A percentile compares a stretch with the other conserved stretches of the same genome.
Evolutionary conservation across 2,329 filamentous ascomycete genomes (phyloP).

Genomic region (Aspergillus ochraceoroseus): DNA sequence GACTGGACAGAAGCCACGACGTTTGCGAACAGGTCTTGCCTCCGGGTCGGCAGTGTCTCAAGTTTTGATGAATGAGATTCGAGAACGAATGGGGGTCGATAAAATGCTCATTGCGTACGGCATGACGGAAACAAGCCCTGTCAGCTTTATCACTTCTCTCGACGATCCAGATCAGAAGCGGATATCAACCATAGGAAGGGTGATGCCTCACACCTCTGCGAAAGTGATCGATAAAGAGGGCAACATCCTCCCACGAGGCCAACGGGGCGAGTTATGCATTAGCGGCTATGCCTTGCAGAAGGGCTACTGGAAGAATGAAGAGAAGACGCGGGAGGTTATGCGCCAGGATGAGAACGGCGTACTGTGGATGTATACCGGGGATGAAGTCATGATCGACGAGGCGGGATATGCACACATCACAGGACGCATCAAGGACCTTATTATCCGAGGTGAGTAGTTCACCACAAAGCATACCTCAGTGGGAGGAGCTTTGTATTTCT

Average conservation of each 20-base stretch:
- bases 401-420: conserved; percentile 65
- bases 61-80: conserved; percentile 59
- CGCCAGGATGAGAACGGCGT: conserved; percentile 53
- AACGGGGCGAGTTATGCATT: conserved; percentile 66
- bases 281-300: conserved; percentile 63
- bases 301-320: conserved; percentile 40
- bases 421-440: conserved; percentile 70
- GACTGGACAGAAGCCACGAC: conserved; percentile 47
- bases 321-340: conserved; percentile 59
- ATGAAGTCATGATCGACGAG: conserved; percentile 47
- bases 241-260: conserved; percentile 57
- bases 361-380: conserved; percentile 60
- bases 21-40: conserved; percentile 74
- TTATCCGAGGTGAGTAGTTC: conserved; percentile 59
- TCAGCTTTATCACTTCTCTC: conserved; percentile 67
- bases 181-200: conserved; percentile 63
- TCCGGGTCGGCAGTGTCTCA: conserved; percentile 74
- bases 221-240: conserved; percentile 69
- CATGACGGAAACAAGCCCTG: conserved; percentile 78
- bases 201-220: conserved; percentile 69
- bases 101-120: conserved; percentile 88
- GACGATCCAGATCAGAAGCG: conserved; percentile 64
- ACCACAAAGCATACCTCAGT: too few species aligned
- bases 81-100: conserved; percentile 63
- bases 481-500: too few species aligned